phyloP scores from a whole-genome alignment of 2,329 filamentous ascomycete genomes.

The Dactylonectria macrodidyma region DNA sequence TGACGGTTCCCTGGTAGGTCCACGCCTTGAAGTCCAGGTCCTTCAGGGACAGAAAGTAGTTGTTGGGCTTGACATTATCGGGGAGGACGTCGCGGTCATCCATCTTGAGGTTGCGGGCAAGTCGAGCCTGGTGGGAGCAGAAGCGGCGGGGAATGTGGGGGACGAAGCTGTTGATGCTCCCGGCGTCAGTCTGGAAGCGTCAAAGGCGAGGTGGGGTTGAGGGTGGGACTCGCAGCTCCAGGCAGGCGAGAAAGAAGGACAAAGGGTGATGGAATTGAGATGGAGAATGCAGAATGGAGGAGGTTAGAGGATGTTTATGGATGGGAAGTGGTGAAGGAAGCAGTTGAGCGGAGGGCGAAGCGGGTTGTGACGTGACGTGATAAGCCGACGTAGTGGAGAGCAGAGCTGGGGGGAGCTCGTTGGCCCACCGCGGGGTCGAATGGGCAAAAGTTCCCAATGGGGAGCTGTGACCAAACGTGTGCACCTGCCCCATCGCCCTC shows the following conservation, averaged over 20 bases:
- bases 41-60: slow-evolving; percentile 88
- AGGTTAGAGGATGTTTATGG: too few species aligned
- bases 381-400: slow-evolving; percentile 5
- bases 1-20: slow-evolving; percentile 87
- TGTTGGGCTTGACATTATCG: slow-evolving; percentile 80
- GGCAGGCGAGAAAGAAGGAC: slow-evolving; percentile 24
- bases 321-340: neutral
- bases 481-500: neutral
- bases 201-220: slow-evolving; percentile 27
- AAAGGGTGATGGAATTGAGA: slow-evolving; percentile 8
- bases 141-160: slow-evolving; percentile 48
- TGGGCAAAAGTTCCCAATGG: slow-evolving; percentile 31
- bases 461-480: slow-evolving; percentile 11
- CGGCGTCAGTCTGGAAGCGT: slow-evolving; percentile 22
- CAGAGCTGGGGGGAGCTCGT: slow-evolving; percentile 26
- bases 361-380: slow-evolving; percentile 26
- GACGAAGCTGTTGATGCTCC: slow-evolving; percentile 42
- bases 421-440: slow-evolving; percentile 27
- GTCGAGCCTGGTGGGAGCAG: slow-evolving; percentile 56
- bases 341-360: neutral
- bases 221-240: slow-evolving; percentile 35
- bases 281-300: neutral
- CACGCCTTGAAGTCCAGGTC: slow-evolving; percentile 82
- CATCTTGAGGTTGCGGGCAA: slow-evolving; percentile 59
- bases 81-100: slow-evolving; percentile 75